phyloP scores from a whole-genome alignment of 306 rosid species.

The Carpinus fangiana region DNA sequence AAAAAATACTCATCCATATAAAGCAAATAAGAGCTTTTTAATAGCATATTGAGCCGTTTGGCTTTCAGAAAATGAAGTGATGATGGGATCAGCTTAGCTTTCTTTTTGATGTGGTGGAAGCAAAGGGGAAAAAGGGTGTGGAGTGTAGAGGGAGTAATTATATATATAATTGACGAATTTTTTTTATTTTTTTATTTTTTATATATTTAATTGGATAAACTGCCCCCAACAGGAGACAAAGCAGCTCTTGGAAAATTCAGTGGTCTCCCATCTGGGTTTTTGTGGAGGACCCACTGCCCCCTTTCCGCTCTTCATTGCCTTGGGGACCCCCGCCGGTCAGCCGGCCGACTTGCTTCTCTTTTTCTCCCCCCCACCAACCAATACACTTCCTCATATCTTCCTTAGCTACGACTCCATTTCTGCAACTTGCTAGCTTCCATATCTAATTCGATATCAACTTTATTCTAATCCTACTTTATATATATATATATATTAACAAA shows the following conservation, averaged over 20 bases:
- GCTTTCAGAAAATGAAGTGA: constrained; percentile 36
- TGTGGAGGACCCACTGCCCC: constrained; percentile 32
- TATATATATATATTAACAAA: neutral
- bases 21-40: constrained; percentile 17
- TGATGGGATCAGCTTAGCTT: constrained; percentile 27
- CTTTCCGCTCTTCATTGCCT: constrained; percentile 31
- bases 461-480: neutral
- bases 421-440: constrained; percentile 22
- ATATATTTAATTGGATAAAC: neutral
- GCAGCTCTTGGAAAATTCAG: constrained; percentile 20
- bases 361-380: constrained; percentile 6
- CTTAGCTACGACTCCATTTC: constrained; percentile 22
- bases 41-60: constrained; percentile 31
- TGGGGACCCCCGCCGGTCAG: constrained; percentile 26
- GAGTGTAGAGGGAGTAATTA: neutral
- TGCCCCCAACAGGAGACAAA: constrained; percentile 43
- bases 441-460: neutral
- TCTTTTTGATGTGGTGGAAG: constrained; percentile 24
- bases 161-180: neutral
- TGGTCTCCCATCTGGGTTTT: constrained; percentile 45
- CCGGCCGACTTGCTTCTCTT: constrained; percentile 7
- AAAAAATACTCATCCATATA: constrained; percentile 31
- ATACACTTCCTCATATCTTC: neutral
- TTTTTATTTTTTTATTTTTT: no score
- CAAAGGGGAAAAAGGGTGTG: neutral